Percentiles rank a stretch among this genome's conserved stretches.
phyloP scores from a whole-genome alignment of 169 alveolate genomes.

The Besnoitia besnoiti region DNA sequence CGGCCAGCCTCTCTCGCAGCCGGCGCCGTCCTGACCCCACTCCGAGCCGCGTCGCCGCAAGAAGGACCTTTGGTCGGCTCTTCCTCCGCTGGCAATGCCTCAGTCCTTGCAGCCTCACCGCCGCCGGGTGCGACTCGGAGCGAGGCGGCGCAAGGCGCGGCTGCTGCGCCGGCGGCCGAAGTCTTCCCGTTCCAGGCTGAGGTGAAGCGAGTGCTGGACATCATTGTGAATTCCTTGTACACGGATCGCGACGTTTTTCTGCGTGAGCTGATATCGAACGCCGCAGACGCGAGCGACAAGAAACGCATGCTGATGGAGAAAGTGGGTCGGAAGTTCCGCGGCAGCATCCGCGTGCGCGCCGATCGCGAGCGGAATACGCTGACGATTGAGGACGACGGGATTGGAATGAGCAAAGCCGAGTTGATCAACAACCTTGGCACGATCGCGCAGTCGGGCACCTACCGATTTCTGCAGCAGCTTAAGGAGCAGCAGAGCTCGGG shows the following conservation, averaged over 20 bases:
- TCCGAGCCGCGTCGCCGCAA: too few relatives aligned
- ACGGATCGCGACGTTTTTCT: conserved; percentile 97
- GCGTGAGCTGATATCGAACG: conserved; percentile 98
- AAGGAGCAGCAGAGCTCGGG: conserved; percentile 73
- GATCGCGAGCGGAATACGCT: conserved; percentile 92
- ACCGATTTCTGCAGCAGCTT: conserved; percentile 98
- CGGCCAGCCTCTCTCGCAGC: background rate
- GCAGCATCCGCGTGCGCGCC: conserved; percentile 48
- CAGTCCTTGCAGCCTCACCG: too few relatives aligned
- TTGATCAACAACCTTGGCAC: conserved; percentile 98
- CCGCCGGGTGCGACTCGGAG: background rate
- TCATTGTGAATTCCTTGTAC: conserved; percentile 96
- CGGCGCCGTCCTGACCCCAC: background rate
- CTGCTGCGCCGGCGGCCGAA: conserved; percentile 12
- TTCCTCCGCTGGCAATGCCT: too few relatives aligned
- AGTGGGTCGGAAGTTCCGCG: conserved; percentile 40
- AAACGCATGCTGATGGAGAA: conserved; percentile 84
- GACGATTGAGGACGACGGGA: conserved; percentile 96
- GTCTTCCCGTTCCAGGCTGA: conserved; percentile 93
- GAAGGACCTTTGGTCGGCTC: too few relatives aligned
- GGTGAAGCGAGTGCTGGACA: conserved; percentile 97
- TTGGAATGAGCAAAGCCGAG: conserved; percentile 99
- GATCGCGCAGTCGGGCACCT: conserved; percentile 99
- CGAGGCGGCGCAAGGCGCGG: background rate
- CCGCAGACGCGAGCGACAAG: conserved; percentile 99